A percentile compares a stretch with the other conserved stretches of the same genome.
phyloP scores from a whole-genome alignment of 2,329 filamentous ascomycete genomes.

The Beauveria caledonica region DNA sequence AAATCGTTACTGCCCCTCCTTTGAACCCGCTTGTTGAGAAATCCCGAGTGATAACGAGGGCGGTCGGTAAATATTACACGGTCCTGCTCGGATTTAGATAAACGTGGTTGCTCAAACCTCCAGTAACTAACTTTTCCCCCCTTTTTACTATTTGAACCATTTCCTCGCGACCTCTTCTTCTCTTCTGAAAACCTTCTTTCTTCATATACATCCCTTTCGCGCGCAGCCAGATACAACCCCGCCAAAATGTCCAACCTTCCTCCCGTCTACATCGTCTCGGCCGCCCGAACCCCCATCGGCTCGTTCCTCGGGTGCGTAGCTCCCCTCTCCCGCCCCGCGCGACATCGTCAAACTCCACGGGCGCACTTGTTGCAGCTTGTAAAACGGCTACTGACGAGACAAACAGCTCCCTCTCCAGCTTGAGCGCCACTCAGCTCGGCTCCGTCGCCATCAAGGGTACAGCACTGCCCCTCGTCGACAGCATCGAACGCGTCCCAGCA shows the following conservation, averaged over 20 bases:
- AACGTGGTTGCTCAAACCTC: neutral
- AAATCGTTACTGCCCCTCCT: conserved; percentile 6
- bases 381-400: neutral
- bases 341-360: neutral
- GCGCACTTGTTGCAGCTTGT: neutral
- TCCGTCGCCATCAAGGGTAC: conserved; percentile 86
- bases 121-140: neutral
- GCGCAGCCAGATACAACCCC: conserved; percentile 5
- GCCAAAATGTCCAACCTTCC: conserved; percentile 67
- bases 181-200: conserved; percentile 8
- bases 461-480: conserved; percentile 15
- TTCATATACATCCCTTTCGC: neutral
- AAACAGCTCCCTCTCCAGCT: conserved; percentile 73
- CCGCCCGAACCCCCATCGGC: conserved; percentile 81
- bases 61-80: conserved; percentile 5
- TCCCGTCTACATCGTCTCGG: conserved; percentile 92
- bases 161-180: neutral
- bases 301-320: conserved; percentile 76
- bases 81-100: neutral
- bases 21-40: neutral
- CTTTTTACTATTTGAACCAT: conserved; percentile 3
- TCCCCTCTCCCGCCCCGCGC: conserved; percentile 7
- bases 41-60: conserved; percentile 4
- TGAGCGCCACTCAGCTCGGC: conserved; percentile 80
- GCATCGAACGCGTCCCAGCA: neutral